Evolutionary conservation across 768 basidiomycete species (phyloP).

Genomic region (Melanogaster broomeanus): DNA sequence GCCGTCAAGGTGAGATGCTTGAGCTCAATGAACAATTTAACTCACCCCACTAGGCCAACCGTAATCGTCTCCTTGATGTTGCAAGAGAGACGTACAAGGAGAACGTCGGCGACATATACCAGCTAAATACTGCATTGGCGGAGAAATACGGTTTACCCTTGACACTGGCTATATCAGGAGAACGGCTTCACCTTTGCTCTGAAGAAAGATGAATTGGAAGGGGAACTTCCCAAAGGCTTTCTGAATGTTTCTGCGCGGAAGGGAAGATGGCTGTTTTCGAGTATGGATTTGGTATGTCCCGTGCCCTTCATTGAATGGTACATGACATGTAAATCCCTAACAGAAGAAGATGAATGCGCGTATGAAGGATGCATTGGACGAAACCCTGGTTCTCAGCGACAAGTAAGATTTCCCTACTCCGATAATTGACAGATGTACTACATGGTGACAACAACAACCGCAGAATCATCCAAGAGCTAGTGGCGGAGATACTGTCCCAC

Average conservation of each 20-base stretch:
- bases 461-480: constrained; percentile 81
- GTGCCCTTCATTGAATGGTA: neutral
- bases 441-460: constrained; percentile 1
- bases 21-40: neutral
- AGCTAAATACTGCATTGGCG: constrained; percentile 57
- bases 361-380: constrained; percentile 90
- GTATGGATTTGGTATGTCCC: constrained; percentile 70
- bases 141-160: constrained; percentile 68
- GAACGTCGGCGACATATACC: constrained; percentile 85
- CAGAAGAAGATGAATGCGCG: constrained; percentile 88
- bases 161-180: constrained; percentile 68
- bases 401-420: constrained; percentile 43
- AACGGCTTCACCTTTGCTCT: constrained; percentile 72
- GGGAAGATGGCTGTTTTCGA: constrained; percentile 75
- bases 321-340: neutral
- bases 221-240: constrained; percentile 66
- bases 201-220: constrained; percentile 56
- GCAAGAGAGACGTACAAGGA: constrained; percentile 95
- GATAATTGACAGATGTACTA: neutral
- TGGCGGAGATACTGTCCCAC: constrained; percentile 65
- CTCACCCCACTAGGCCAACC: constrained; percentile 54
- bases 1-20: constrained; percentile 65
- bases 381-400: constrained; percentile 84
- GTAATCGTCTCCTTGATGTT: constrained; percentile 85
- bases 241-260: constrained; percentile 67